Base-by-base conservation (phyloP, 371 early-diverging fungal genomes). In the Chytridium lagenaria region DNA sequence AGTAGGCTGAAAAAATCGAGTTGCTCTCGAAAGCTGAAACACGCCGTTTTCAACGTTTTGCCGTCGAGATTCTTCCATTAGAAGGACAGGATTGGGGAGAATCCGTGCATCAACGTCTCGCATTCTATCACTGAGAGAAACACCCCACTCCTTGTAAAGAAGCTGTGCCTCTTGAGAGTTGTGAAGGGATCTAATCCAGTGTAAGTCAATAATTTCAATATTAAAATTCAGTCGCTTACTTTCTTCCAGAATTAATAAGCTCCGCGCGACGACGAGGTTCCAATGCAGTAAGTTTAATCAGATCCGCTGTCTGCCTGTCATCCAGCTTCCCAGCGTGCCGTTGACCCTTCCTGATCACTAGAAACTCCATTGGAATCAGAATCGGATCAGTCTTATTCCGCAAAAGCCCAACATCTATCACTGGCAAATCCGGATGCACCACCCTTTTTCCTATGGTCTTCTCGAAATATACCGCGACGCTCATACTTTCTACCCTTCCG, bases 11-110 rank as follows among this genome's bases (percentile, higher is more conserved):
- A n/a, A n/a, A n/a, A n/a, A n/a, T n/a, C n/a, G n/a, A n/a, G n/a
- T n/a, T n/a, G n/a, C n/a, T n/a, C n/a, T n/a, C n/a, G n/a, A n/a
- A n/a, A n/a, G n/a, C n/a, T n/a, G n/a, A n/a, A n/a, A n/a, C n/a
- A n/a, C n/a, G n/a, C n/a, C n/a, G n/a, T n/a, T n/a, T n/a, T n/a
- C n/a, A n/a, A n/a, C 64, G 34, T 19, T 34, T 34, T 90, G 40
- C 92, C 92, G 57, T 92, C 75, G 10, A 44, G 16, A 0, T 39
- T 23, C 44, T 19, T 51, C 0, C 33, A 49, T 7, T 7, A 19
- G 55, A 64, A 97, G 79, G 38, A 79, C 86, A 1, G 96, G 95
- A 0, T 89, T 75, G 0, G 86, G 87, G 16, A 96, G 79, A 16
- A 92, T 78, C 38, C 94, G 92, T 19, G 90, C 92, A 28, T 83